Base-by-base conservation (phyloP, 495 filamentous ascomycete genomes). In the Barbatosphaeria neglecta region DNA sequence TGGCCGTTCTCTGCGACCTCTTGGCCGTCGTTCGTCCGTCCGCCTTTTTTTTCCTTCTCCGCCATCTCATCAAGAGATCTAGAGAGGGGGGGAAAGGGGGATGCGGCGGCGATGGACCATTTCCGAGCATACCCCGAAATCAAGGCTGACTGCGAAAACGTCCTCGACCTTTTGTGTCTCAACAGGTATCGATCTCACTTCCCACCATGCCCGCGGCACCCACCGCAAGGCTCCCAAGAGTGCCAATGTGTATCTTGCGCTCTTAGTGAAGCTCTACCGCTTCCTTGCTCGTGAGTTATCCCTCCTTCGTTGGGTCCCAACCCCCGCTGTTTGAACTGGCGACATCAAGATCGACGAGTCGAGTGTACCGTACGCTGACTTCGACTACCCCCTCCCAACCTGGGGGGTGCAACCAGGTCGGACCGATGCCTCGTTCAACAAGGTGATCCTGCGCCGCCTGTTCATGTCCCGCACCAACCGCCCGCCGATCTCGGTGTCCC, bases 381-480 rank as follows among this genome's bases (percentile, higher is more conserved):
- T 13, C 20, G 10, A 18, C 38, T 41, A 10, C 37, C 27, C 22
- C 22, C 33, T 19, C n/a, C 27, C 27, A 10, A 10, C 27, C 9
- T 31, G 3, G 9, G 27, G 27, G 27, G 27, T 10, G 15, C 27
- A 2, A 3, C 28, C 58, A 95, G 88, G 90, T 70, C 88, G 90
- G 65, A 98, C 92, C 66, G 90, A 96, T 68, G 81, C 84, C 43
- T 75, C 79, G 71, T 98, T 98, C 84, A 97, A 97, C 83, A 87
- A 90, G 76, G 82, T 86, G 58, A 79, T 98, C 61, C 87, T 97
- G 55, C 88, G 89, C 63, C 86, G 92, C 61, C 87, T 98, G 47
- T 94, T 92, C 59, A 94, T 90, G 85, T 94, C 87, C 66, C 84
- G 86, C 66, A 93, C 89, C 70, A 95, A 97, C 84, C 83, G 88